These are phyloP conservation scores for Tetrapisispora fleetii DNA, from an alignment of 805 yeast genomes.

Conservation along the genomic window DNA sequence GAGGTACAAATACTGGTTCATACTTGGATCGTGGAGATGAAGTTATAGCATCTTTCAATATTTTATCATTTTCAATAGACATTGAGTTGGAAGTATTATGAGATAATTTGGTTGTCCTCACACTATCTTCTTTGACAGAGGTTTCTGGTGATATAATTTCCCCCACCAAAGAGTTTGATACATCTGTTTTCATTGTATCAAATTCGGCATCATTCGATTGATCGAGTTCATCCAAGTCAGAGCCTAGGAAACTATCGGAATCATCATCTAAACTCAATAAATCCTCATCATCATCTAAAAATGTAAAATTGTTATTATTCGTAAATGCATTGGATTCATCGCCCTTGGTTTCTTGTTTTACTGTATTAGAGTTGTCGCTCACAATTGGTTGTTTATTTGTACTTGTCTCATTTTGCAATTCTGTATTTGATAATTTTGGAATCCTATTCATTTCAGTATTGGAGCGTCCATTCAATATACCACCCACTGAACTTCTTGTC, in stretches of 20 bases:
- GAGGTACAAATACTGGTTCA: conserved; percentile 1
- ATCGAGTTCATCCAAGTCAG: conserved; percentile 18
- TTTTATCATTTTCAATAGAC: neutral
- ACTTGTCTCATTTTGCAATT: no score
- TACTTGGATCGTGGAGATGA: conserved; percentile 2
- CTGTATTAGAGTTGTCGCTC: neutral
- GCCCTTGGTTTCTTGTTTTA: neutral
- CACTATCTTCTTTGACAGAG: neutral
- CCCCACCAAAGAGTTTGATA: neutral
- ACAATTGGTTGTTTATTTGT: neutral
- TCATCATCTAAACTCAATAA: conserved; percentile 34
- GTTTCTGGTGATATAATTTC: neutral
- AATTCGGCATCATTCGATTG: neutral
- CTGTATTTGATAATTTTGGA: no score
- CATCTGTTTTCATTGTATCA: no score
- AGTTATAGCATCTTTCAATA: neutral
- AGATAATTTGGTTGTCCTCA: neutral
- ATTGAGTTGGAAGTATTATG: neutral
- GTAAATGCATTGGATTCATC: neutral
- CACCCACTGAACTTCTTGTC: neutral
- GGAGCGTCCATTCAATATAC: no score
- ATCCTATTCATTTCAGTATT: no score
- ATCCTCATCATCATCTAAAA: conserved; percentile 38
- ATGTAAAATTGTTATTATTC: conserved; percentile 18
- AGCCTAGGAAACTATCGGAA: conserved; percentile 18